A percentile compares a stretch with the other conserved stretches of the same genome.
phyloP scores from a whole-genome alignment of 257 asterid genomes.

The Solanum tarijense region DNA sequence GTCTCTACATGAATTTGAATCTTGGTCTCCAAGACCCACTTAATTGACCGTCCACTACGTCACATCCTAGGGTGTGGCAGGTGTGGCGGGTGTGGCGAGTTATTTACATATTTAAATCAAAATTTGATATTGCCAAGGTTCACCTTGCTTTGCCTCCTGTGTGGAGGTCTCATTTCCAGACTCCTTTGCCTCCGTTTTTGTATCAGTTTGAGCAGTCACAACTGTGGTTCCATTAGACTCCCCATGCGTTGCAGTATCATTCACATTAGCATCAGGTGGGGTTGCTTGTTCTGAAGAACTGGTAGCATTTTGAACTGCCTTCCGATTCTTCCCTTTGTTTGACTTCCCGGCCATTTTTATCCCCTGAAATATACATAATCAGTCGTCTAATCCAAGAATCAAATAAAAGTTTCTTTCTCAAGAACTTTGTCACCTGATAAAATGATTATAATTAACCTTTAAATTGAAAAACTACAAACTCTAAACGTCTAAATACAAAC shows the following conservation, averaged over 20 bases:
- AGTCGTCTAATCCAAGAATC: neutral
- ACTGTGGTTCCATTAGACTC: slow-evolving; percentile 44
- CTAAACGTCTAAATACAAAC: neutral
- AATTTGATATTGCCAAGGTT: neutral
- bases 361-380: slow-evolving; percentile 14
- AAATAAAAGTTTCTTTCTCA: neutral
- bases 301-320: slow-evolving; percentile 36
- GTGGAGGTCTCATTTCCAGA: slow-evolving; percentile 23
- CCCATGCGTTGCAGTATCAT: slow-evolving; percentile 15
- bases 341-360: slow-evolving; percentile 79
- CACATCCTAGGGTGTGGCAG: neutral
- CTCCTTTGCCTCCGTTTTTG: slow-evolving; percentile 32
- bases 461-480: neutral
- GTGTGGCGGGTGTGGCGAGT: neutral
- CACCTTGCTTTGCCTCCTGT: slow-evolving; percentile 49
- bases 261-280: slow-evolving; percentile 35
- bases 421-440: neutral
- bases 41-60: neutral
- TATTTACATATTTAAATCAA: neutral
- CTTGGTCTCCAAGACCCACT: neutral
- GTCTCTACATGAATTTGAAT: neutral
- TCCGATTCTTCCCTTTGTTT: slow-evolving; percentile 66
- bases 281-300: slow-evolving; percentile 19
- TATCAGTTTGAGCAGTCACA: slow-evolving; percentile 16
- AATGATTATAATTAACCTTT: neutral